A percentile compares a stretch with the other conserved stretches of the same genome.
These are phyloP conservation scores for Luzula sylvatica DNA, from an alignment of 176 grass and related monocot species.

Conservation along the genomic window DNA sequence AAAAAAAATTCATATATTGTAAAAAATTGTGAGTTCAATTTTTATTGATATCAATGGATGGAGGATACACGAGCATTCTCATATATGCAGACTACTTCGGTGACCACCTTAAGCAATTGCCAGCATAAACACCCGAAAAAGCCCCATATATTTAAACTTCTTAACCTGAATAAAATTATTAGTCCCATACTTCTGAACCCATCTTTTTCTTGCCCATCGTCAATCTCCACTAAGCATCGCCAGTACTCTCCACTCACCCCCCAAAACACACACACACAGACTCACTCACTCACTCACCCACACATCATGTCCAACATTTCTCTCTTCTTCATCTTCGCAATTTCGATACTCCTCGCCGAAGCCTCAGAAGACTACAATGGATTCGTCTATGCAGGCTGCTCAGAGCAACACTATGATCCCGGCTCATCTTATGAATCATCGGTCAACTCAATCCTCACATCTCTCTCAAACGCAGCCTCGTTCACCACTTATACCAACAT, in stretches of 20 bases:
- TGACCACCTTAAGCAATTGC: no score
- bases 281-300: background rate
- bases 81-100: no score
- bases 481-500: constrained; percentile 51
- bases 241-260: constrained; percentile 4
- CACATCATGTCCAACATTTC: constrained; percentile 17
- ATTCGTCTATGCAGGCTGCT: constrained; percentile 84
- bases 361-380: constrained; percentile 37
- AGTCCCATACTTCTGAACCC: constrained; percentile 5
- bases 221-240: constrained; percentile 4
- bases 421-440: constrained; percentile 37
- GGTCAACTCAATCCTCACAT: constrained; percentile 70
- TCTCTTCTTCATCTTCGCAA: constrained; percentile 20
- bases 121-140: background rate
- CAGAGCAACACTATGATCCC: constrained; percentile 43
- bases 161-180: constrained; percentile 7
- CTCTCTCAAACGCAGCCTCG: constrained; percentile 38
- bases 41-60: no score
- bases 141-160: background rate
- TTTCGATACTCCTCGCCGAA: background rate
- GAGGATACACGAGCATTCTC: no score
- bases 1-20: no score
- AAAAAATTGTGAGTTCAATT: no score
- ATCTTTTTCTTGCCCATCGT: background rate
- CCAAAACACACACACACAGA: background rate